Percentiles rank a stretch among this genome's conserved stretches.
These are phyloP conservation scores for Eleusine coracana DNA, from an alignment of 176 grass and related monocot species.

Conservation along the genomic window DNA sequence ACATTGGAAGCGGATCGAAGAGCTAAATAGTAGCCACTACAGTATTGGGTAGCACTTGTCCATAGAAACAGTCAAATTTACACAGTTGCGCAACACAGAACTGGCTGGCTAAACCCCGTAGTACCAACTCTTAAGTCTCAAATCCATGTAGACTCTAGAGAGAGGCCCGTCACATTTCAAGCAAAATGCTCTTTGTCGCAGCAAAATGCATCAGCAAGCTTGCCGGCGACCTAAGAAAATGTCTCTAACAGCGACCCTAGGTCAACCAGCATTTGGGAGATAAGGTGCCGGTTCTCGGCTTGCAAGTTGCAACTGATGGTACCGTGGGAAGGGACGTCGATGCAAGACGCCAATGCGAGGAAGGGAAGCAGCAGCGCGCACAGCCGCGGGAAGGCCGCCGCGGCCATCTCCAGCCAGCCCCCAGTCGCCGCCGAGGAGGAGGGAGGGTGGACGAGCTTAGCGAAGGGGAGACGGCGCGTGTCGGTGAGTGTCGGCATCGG, in stretches of 20 bases:
- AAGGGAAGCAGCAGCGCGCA: conserved; percentile 37
- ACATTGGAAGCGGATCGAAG: neutral
- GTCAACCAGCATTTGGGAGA: neutral
- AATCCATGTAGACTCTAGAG: neutral
- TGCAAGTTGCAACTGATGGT: neutral
- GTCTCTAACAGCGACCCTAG: neutral
- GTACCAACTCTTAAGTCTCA: neutral
- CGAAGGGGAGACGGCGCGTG: neutral
- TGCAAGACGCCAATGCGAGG: conserved; percentile 34
- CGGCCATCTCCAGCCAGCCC: neutral
- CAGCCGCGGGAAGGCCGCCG: conserved; percentile 2
- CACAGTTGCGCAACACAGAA: neutral
- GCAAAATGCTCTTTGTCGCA: no score
- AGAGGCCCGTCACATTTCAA: no score
- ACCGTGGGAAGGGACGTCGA: conserved; percentile 41
- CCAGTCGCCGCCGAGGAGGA: neutral
- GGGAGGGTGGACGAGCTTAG: no score
- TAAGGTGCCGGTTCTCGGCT: neutral
- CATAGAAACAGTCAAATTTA: neutral
- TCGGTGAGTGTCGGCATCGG: neutral
- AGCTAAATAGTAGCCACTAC: neutral
- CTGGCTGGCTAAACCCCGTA: neutral
- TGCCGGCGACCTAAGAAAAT: no score
- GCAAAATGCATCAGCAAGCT: no score
- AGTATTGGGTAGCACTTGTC: no score